Conservation (phyloP, 805 yeast genomes). For the Brettanomyces sp. region DNA sequence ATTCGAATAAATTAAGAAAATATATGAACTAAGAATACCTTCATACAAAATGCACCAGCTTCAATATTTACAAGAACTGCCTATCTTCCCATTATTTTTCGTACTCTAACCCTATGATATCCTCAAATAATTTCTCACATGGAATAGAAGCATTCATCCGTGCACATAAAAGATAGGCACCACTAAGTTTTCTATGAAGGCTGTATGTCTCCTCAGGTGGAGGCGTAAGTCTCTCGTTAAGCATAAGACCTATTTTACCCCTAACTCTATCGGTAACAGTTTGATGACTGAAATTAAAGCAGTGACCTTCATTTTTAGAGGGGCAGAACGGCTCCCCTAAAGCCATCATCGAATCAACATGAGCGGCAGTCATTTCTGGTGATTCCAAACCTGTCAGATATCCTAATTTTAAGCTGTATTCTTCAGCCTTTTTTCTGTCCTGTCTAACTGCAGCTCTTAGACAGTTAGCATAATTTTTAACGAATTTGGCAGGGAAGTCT, state of each 20-base stretch:
- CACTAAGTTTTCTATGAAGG: constrained; percentile 90
- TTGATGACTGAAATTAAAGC: constrained; percentile 71
- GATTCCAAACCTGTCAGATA: constrained; percentile 89
- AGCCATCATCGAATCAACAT: constrained; percentile 80
- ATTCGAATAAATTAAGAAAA: too few species aligned
- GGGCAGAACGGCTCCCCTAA: constrained; percentile 87
- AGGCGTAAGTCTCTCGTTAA: constrained; percentile 84
- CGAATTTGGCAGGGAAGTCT: constrained; percentile 60
- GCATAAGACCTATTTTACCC: constrained; percentile 79
- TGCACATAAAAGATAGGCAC: constrained; percentile 86
- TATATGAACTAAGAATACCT: too few species aligned
- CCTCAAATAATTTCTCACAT: constrained; percentile 65
- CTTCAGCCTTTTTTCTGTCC: constrained; percentile 56
- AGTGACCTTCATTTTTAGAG: constrained; percentile 32
- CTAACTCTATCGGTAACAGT: constrained; percentile 92
- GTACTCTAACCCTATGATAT: constrained; percentile 52
- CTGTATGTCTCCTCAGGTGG: constrained; percentile 98
- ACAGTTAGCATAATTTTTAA: constrained; percentile 56
- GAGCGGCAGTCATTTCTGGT: constrained; percentile 81
- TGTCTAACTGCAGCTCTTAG: constrained; percentile 65
- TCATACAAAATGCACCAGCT: too few species aligned
- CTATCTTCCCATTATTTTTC: constrained; percentile 4
- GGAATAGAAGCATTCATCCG: constrained; percentile 76
- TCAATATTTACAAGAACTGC: too few species aligned
- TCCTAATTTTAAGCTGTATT: constrained; percentile 66